phyloP scores from a whole-genome alignment of 1,139 yeast species.

The Pneumocystis wakefieldiae region DNA sequence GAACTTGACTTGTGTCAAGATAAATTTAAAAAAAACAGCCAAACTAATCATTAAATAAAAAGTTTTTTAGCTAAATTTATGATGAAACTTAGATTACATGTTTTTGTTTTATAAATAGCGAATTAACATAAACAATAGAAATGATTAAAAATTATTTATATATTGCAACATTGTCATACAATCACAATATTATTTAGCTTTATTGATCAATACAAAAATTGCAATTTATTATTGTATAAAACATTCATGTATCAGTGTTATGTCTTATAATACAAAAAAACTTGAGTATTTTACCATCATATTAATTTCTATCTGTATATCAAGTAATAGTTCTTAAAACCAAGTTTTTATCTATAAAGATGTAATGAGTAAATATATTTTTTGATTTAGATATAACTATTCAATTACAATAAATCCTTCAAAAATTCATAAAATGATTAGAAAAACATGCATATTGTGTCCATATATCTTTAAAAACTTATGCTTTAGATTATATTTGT shows the following conservation, averaged over 20 bases:
- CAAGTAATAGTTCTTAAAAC: not conserved
- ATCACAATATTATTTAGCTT: slow-evolving; percentile 1
- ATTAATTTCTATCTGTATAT: slow-evolving; percentile 1
- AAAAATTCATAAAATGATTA: not conserved
- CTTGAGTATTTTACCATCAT: not conserved
- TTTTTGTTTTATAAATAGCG: slow-evolving; percentile 4
- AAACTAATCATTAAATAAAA: slow-evolving; percentile 8
- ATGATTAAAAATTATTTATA: slow-evolving; percentile 2
- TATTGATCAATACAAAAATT: slow-evolving; percentile 2
- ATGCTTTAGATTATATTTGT: not conserved
- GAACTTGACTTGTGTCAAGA: not conserved
- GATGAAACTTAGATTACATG: slow-evolving; percentile 2
- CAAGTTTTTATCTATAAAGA: not conserved
- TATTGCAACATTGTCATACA: slow-evolving; percentile 2
- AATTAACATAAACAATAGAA: slow-evolving; percentile 2
- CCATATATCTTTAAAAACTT: not conserved
- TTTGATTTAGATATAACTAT: not conserved
- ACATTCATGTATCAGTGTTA: not conserved
- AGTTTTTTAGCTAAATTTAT: not conserved
- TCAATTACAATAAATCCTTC: not conserved
- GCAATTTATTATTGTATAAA: not conserved
- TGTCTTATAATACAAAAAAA: slow-evolving; percentile 1
- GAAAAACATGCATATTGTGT: not conserved
- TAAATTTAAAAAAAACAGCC: slow-evolving; percentile 1
- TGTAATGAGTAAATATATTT: not conserved